A percentile compares a stretch with the other conserved stretches of the same genome.
phyloP scores from a whole-genome alignment of 2,329 filamentous ascomycete species.

The Periglandula ipomoeae region DNA sequence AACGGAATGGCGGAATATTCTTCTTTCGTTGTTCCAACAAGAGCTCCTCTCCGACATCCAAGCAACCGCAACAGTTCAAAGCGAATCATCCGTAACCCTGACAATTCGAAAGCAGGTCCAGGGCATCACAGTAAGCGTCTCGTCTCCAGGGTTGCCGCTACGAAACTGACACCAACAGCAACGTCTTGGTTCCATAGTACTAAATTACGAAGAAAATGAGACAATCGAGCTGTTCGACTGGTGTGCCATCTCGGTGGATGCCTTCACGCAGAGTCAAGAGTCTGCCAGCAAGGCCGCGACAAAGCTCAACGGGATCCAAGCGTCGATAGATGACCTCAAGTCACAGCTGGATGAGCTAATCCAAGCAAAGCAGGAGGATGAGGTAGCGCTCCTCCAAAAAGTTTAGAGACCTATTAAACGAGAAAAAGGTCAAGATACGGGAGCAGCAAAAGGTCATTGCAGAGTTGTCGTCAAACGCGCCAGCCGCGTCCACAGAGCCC shows the following conservation, averaged over 20 bases:
- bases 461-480: constrained; percentile 25
- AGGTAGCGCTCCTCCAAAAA: constrained; percentile 57
- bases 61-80: constrained; percentile 47
- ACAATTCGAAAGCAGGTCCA: constrained; percentile 56
- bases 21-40: constrained; percentile 48
- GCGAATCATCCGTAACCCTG: constrained; percentile 44
- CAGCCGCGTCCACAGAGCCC: constrained; percentile 18
- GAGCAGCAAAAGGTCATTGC: constrained; percentile 58
- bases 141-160: constrained; percentile 6
- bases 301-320: constrained; percentile 39
- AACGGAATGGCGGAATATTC: constrained; percentile 57
- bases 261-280: constrained; percentile 34
- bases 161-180: constrained; percentile 36
- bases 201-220: constrained; percentile 46
- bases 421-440: constrained; percentile 72
- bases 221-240: constrained; percentile 61
- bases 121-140: constrained; percentile 53
- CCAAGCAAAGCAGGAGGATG: constrained; percentile 55
- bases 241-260: constrained; percentile 50
- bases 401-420: constrained; percentile 63
- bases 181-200: constrained; percentile 56
- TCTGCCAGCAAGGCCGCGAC: constrained; percentile 33
- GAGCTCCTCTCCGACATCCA: constrained; percentile 46
- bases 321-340: constrained; percentile 48
- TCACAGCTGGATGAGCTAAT: constrained; percentile 58